A percentile compares a stretch with the other conserved stretches of the same genome.
Evolutionary conservation across 2,329 filamentous ascomycete genomes (phyloP).

Genomic region (Claviceps lovelessii): DNA sequence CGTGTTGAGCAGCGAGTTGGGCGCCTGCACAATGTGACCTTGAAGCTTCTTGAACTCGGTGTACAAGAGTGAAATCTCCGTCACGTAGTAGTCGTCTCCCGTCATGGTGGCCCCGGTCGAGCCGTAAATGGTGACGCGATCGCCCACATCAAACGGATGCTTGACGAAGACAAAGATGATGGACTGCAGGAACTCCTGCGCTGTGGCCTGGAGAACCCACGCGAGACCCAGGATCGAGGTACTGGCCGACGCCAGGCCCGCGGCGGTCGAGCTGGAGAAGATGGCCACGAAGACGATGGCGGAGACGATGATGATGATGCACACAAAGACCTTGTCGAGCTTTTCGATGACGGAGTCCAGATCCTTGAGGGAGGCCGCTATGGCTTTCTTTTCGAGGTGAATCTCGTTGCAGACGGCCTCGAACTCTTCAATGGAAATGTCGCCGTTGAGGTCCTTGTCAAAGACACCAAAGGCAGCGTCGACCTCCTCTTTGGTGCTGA

Average conservation of each 20-base stretch:
- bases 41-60: slow-evolving; percentile 99
- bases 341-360: slow-evolving; percentile 86
- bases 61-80: slow-evolving; percentile 81
- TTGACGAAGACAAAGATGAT: slow-evolving; percentile 94
- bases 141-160: slow-evolving; percentile 92
- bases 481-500: slow-evolving; percentile 71
- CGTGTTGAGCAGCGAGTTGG: slow-evolving; percentile 84
- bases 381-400: slow-evolving; percentile 85
- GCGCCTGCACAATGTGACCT: slow-evolving; percentile 87
- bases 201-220: slow-evolving; percentile 85
- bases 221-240: slow-evolving; percentile 78
- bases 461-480: slow-evolving; percentile 84
- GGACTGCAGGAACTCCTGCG: slow-evolving; percentile 87
- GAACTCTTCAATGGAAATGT: slow-evolving; percentile 89
- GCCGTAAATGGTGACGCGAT: slow-evolving; percentile 82
- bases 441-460: slow-evolving; percentile 91
- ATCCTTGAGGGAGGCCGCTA: slow-evolving; percentile 87
- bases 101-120: slow-evolving; percentile 65
- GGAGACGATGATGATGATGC: slow-evolving; percentile 68
- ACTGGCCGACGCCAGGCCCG: slow-evolving; percentile 78
- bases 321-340: slow-evolving; percentile 76
- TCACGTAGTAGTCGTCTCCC: slow-evolving; percentile 92
- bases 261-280: slow-evolving; percentile 78
- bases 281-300: slow-evolving; percentile 79
- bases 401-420: slow-evolving; percentile 90